Conservation (phyloP, 2,329 filamentous ascomycete genomes). For the Xylariomycetidae sp. region DNA sequence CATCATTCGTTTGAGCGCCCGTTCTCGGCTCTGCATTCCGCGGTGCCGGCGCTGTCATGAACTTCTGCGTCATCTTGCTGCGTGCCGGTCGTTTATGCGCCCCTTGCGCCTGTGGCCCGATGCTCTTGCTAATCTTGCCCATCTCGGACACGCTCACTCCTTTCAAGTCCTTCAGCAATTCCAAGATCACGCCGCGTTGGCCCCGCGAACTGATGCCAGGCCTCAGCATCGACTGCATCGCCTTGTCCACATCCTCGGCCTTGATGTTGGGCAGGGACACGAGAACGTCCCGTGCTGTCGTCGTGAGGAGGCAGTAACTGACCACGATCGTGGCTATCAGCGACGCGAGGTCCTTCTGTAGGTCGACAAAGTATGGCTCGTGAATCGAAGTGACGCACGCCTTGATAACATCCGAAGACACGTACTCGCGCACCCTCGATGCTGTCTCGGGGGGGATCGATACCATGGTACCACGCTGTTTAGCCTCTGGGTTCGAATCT, state of each 20-base stretch:
- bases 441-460: slow-evolving; percentile 49
- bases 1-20: slow-evolving; percentile 14
- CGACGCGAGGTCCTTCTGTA: slow-evolving; percentile 84
- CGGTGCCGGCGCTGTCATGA: slow-evolving; percentile 50
- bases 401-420: slow-evolving; percentile 81
- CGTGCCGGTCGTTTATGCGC: slow-evolving; percentile 36
- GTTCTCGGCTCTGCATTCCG: slow-evolving; percentile 18
- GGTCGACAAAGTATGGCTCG: slow-evolving; percentile 93
- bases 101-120: slow-evolving; percentile 16
- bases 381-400: slow-evolving; percentile 86
- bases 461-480: slow-evolving; percentile 27
- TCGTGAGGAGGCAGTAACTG: slow-evolving; percentile 63
- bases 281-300: slow-evolving; percentile 70
- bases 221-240: slow-evolving; percentile 54
- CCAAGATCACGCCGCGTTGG: slow-evolving; percentile 75
- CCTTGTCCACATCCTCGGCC: slow-evolving; percentile 57
- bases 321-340: slow-evolving; percentile 82
- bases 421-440: slow-evolving; percentile 76
- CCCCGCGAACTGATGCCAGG: slow-evolving; percentile 60
- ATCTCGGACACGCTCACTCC: slow-evolving; percentile 91
- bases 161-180: slow-evolving; percentile 78
- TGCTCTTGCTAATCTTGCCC: slow-evolving; percentile 66
- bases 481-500: slow-evolving; percentile 5
- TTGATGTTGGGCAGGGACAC: slow-evolving; percentile 73
- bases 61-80: slow-evolving; percentile 59